Evolutionary conservation across 495 filamentous ascomycete genomes (phyloP), one percentile per base, ranked within the genome.

Genomic region (Hypoxylon cercidicola): DNA sequence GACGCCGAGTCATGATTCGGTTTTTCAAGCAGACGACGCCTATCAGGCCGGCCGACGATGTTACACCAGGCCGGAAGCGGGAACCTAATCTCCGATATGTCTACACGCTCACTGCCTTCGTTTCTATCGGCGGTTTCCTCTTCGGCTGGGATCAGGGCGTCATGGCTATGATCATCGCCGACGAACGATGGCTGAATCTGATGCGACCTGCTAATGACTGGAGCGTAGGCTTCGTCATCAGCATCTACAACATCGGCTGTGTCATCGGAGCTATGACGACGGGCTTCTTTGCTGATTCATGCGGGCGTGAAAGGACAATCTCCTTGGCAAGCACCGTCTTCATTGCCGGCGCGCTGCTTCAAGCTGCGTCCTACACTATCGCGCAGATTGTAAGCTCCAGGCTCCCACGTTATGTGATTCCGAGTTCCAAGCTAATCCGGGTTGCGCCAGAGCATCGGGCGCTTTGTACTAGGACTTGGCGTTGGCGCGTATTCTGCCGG

Each of bases 91-190:
- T 66, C 20, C 63, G 46, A 43, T 71, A 68, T 44, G 68, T 71
- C 11, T 65, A 71, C 50, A 55, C 56, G 16, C 64, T 71, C 51
- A 71, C 68, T 12, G 57, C 63, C 9, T 71, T 71, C 48, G 68
- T 71, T 9, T 68, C 68, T 2, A 18, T 68, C 28, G 60, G 68
- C 4, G 68, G 77, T 10, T 84, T 84, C 60, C 70, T 85, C 32
- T 85, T 84, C 56, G 83, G 83, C n/a, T 85, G 83, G 72, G 81
- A 84, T 60, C 78, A 77, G 21, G 83, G 83, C 55, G 82, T 85
- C 3, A 84, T 85, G 81, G 82, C 81, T 1, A 81, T 83, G 75
- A 81, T 84, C 30, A 84, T 85, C 57, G 78, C 74, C 6, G 82
- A 80, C 13, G 60, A 73, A 1, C 78, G 82, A 47, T 85, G 84